phyloP scores from a whole-genome alignment of 2,329 filamentous ascomycete species.

The Bipolaris zeicola region DNA sequence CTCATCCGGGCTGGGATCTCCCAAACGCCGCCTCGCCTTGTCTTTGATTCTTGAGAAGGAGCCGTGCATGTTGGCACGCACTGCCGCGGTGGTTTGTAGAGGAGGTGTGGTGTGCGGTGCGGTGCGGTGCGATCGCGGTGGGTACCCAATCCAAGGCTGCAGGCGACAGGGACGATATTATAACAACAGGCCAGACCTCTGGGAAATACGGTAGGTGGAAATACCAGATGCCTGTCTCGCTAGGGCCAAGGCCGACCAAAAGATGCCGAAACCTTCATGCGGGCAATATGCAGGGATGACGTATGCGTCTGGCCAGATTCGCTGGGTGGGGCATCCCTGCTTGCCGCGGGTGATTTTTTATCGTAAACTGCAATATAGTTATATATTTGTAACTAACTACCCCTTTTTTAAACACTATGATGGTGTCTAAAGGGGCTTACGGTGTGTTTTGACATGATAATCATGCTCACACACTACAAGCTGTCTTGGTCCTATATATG shows the following conservation, averaged over 20 bases:
- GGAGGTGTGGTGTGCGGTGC: conserved; percentile 1
- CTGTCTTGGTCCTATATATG: not conserved
- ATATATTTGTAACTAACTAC: too few species aligned
- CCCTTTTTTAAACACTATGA: not conserved
- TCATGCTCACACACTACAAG: too few species aligned
- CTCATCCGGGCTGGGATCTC: conserved; percentile 61
- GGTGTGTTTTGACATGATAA: not conserved
- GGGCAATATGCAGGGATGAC: conserved; percentile 23
- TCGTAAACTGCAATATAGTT: not conserved
- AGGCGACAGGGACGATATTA: not conserved
- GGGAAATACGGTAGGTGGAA: conserved; percentile 2
- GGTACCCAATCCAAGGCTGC: conserved; percentile 1
- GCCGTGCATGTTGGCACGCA: conserved; percentile 22
- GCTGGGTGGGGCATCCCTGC: conserved; percentile 6
- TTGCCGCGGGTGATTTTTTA: not conserved
- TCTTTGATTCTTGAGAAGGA: conserved; percentile 33
- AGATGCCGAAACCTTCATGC: conserved; percentile 11
- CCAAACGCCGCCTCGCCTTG: conserved; percentile 36
- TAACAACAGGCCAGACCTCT: not conserved
- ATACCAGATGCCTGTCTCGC: conserved; percentile 21
- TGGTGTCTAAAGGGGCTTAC: not conserved
- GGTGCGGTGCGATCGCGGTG: conserved; percentile 2
- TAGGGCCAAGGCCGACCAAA: conserved; percentile 4
- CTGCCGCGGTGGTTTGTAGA: conserved; percentile 1
- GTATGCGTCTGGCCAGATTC: conserved; percentile 20